Evolutionary conservation across 1,284 basidiomycete genomes (phyloP).

Genomic region (Irpex lacteus): DNA sequence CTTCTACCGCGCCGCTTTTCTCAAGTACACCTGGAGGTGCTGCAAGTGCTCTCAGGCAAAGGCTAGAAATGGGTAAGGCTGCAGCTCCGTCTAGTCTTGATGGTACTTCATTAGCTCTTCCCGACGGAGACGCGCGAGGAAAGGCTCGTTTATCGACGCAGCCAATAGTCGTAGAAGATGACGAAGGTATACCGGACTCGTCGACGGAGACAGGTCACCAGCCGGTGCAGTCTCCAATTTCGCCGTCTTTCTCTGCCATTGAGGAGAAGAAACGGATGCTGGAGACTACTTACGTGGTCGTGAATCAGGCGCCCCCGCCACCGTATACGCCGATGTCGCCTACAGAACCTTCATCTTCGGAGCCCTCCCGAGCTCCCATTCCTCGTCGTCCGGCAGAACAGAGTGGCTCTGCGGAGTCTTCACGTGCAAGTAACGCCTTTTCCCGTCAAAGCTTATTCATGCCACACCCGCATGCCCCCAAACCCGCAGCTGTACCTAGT

Average conservation of each 20-base stretch:
- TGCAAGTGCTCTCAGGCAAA: slow-evolving; percentile 35
- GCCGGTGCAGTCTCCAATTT: background rate
- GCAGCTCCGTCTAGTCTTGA: background rate
- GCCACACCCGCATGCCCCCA: slow-evolving; percentile 74
- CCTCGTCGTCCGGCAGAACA: slow-evolving; percentile 2
- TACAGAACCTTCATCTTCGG: slow-evolving; percentile 13
- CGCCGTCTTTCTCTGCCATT: slow-evolving; percentile 3
- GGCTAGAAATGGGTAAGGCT: slow-evolving; percentile 29
- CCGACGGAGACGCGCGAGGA: slow-evolving; percentile 4
- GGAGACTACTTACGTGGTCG: slow-evolving; percentile 20
- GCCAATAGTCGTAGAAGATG: slow-evolving; percentile 38
- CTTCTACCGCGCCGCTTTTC: slow-evolving; percentile 17
- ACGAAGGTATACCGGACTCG: slow-evolving; percentile 18
- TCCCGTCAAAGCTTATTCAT: slow-evolving; percentile 48
- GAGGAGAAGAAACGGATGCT: slow-evolving; percentile 21
- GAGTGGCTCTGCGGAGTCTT: slow-evolving; percentile 5
- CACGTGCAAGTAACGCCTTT: slow-evolving; percentile 15
- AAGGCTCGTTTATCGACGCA: slow-evolving; percentile 15
- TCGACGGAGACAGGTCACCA: background rate
- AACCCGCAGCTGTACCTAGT: slow-evolving; percentile 34
- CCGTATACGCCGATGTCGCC: slow-evolving; percentile 24
- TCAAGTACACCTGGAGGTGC: slow-evolving; percentile 20
- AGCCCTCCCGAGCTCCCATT: slow-evolving; percentile 12
- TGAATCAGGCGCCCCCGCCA: slow-evolving; percentile 24
- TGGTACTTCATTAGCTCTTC: background rate